Base-by-base conservation (phyloP, 306 rosid species). In the Erythrophleum fordii region DNA sequence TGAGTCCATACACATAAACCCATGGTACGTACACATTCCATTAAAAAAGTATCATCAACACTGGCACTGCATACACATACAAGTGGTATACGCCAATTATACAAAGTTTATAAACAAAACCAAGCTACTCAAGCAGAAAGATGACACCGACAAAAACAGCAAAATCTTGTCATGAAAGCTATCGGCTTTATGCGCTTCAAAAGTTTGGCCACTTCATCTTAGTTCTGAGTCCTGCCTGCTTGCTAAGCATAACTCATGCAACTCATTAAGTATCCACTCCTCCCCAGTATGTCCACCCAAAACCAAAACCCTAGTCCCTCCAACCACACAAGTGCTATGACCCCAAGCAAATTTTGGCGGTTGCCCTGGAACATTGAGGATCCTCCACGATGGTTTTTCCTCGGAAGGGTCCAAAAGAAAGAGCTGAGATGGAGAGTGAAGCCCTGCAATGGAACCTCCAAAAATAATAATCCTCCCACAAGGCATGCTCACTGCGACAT, bases 331-430 rank as follows among this genome's bases (percentile, higher is more conserved):
- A 52, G 99, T 95, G 86, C 97, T 91, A 81, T 95, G 99, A 45
- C 99, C 99, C 99, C 99, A 96, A 8, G 99, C 91, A 87, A 90
- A 93, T 75, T 93, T 96, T 8, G 99, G 99, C 7, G 97, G 98
- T 73, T 92, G 91, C 71, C 99, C 98, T 0, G 99, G 99, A 77
- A 89, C 99, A 25, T 89, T 93, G 70, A 95, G 97, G 76, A 91
- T 93, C 84, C 99, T 89, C 98, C 98, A 96, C 2, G 99, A 83
- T 4, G 99, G 99, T 78, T 96, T 96, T 87, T 96, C 99, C 77
- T 96, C 99, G 2, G 98, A 73, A 11, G 99, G 97, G 83, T 96
- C 98, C 91, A 96, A 88, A 46, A 96, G 93, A 87, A 93, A 96
- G 37, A 93, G 91, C 79, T 95, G 99, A 29, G 99, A 95, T 23